Evolutionary conservation across 257 asterid species (phyloP).

Genomic region (Fraxinus quadrangulata): DNA sequence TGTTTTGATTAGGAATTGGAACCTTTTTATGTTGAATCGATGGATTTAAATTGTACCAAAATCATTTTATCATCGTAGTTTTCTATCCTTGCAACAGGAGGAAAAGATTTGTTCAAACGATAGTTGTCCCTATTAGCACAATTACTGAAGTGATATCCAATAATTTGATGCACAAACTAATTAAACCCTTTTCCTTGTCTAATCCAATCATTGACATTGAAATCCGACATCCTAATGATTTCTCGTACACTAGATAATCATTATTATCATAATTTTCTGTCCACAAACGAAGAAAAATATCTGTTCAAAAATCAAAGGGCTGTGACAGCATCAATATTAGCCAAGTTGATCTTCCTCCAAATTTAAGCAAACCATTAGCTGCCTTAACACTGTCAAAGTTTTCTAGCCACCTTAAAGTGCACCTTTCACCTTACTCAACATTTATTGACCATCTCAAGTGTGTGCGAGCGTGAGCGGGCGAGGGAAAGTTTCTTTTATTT

Average conservation of each 20-base stretch:
- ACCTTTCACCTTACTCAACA: conserved; percentile 21
- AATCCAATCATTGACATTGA: too few species aligned
- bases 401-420: conserved; percentile 37
- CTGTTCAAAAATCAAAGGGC: too few species aligned
- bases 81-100: neutral
- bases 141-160: neutral
- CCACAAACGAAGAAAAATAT: too few species aligned
- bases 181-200: too few species aligned
- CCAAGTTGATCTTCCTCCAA: conserved; percentile 31
- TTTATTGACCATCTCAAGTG: conserved; percentile 6
- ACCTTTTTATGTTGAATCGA: too few species aligned
- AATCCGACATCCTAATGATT: too few species aligned
- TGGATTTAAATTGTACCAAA: too few species aligned
- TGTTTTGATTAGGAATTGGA: too few species aligned
- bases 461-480: neutral
- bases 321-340: too few species aligned
- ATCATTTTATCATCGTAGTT: neutral
- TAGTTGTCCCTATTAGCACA: neutral
- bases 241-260: too few species aligned
- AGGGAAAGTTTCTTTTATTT: neutral
- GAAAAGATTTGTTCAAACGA: neutral
- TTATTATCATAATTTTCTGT: too few species aligned
- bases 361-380: conserved; percentile 48
- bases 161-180: neutral
- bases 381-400: conserved; percentile 35